These are phyloP conservation scores for sunflower (Helianthus annuus) DNA, from an alignment of 129 eudicot genomes.

Conservation along the genomic window HanXRQr2.0-SUNRISE NC_035443.2:133472565-133473064, in stretches of 20 bases:
- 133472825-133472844: neutral
- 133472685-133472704: conserved; percentile 98
- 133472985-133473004: neutral
- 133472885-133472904: neutral
- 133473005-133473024: neutral
- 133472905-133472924: neutral
- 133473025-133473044: neutral
- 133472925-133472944: neutral
- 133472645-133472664: neutral
- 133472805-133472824: neutral
- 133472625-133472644: neutral
- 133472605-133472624: neutral
- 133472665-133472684: conserved; percentile 54
- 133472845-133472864: neutral
- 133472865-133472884: neutral
- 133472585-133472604: neutral
- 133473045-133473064: neutral
- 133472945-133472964: neutral
- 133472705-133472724: conserved; percentile 88
- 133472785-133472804: neutral
- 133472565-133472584: neutral
- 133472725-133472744: conserved; percentile 87
- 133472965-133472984: conserved; percentile 4
- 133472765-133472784: neutral
- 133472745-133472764: conserved; percentile 62